Conservation (phyloP, 2,329 filamentous ascomycete genomes). For the Neodidymelliopsis sp. region DNA sequence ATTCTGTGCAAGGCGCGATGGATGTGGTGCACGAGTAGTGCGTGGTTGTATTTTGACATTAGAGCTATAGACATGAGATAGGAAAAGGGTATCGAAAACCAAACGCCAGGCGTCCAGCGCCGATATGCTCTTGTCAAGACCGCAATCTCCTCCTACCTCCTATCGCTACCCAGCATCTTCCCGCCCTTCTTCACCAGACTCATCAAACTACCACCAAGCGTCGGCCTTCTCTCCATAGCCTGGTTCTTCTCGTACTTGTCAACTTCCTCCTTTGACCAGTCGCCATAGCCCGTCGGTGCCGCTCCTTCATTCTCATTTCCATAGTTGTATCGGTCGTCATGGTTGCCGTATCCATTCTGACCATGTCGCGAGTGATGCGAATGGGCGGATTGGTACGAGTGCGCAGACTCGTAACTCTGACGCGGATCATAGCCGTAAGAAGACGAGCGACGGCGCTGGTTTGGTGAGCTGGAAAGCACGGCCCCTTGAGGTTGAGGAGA, state of each 20-base stretch:
- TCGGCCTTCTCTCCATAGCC: slow-evolving; percentile 35
- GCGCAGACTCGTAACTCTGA: slow-evolving; percentile 5
- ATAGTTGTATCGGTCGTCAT: background rate
- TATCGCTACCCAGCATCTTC: slow-evolving; percentile 9
- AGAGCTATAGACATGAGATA: background rate
- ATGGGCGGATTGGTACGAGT: slow-evolving; percentile 8
- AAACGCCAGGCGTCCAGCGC: slow-evolving; percentile 19
- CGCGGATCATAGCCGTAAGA: slow-evolving; percentile 9
- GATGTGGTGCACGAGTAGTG: background rate
- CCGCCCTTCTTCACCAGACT: slow-evolving; percentile 25
- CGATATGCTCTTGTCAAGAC: background rate
- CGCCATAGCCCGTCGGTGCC: slow-evolving; percentile 11
- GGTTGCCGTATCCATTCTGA: background rate
- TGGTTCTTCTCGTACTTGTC: slow-evolving; percentile 25
- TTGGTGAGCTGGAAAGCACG: background rate
- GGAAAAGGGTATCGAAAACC: slow-evolving; percentile 11
- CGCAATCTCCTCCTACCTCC: background rate
- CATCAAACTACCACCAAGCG: slow-evolving; percentile 37
- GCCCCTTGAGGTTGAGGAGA: slow-evolving; percentile 1
- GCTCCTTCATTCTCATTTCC: background rate
- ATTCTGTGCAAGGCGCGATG: no score
- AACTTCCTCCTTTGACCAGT: slow-evolving; percentile 24
- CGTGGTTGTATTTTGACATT: background rate
- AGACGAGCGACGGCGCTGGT: slow-evolving; percentile 8
- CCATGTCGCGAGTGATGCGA: background rate